Evolutionary conservation across 108 stramenopile genomes (phyloP).

Genomic region (Epipyxis sp.): DNA sequence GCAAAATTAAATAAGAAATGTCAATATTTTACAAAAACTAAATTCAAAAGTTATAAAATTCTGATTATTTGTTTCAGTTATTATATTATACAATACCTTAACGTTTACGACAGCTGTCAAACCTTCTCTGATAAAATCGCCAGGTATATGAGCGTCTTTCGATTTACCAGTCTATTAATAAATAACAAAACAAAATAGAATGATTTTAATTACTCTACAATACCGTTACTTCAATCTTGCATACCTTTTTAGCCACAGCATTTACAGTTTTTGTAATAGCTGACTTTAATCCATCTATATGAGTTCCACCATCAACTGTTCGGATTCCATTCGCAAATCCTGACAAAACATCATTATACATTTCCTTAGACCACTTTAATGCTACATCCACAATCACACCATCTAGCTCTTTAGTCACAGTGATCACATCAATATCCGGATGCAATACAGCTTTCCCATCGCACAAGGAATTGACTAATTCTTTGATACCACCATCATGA

Average conservation of each 20-base stretch:
- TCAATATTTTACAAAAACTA: neutral
- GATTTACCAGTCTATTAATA: neutral
- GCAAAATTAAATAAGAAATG: neutral
- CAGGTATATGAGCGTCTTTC: conserved; percentile 62
- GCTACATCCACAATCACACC: conserved; percentile 73
- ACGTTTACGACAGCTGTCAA: conserved; percentile 2
- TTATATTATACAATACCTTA: neutral
- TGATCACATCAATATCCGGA: neutral
- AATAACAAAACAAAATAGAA: neutral
- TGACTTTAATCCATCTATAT: conserved; percentile 84
- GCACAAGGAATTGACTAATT: conserved; percentile 71
- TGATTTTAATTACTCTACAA: neutral
- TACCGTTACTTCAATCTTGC: too few relatives aligned
- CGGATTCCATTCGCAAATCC: conserved; percentile 88
- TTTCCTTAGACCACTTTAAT: conserved; percentile 78
- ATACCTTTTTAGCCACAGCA: conserved; percentile 63
- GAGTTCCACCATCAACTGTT: conserved; percentile 86
- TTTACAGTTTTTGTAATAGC: conserved; percentile 79
- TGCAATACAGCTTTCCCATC: neutral
- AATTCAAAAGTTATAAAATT: neutral
- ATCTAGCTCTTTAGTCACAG: conserved; percentile 37
- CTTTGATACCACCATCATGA: conserved; percentile 28
- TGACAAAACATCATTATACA: conserved; percentile 78
- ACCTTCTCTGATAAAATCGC: conserved; percentile 87
- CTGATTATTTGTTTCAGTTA: neutral